Percentiles rank a stretch among this genome's conserved stretches.
These are phyloP conservation scores for Leptodontidium sp. DNA, from an alignment of 2,329 filamentous ascomycete genomes.

Conservation along the genomic window DNA sequence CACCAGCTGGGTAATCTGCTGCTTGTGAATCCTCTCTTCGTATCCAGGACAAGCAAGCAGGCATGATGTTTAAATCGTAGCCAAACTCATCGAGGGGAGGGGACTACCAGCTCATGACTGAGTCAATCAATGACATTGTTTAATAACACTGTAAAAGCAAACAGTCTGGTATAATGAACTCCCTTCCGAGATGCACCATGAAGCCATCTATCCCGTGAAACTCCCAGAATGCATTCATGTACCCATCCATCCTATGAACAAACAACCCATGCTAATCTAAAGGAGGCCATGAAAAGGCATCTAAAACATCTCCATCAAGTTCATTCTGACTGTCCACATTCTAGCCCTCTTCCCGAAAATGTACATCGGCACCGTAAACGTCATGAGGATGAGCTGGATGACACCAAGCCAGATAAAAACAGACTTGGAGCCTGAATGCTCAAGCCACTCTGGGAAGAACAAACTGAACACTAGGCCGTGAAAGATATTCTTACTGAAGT, in stretches of 20 bases:
- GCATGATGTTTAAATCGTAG: too few species aligned
- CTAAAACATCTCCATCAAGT: constrained; percentile 80
- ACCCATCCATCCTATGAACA: background rate
- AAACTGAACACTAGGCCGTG: constrained; percentile 89
- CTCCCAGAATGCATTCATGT: background rate
- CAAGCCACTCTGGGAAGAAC: constrained; percentile 88
- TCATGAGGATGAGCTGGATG: constrained; percentile 80
- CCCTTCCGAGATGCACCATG: background rate
- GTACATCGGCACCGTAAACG: constrained; percentile 88
- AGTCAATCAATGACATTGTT: background rate
- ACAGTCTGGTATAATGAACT: constrained; percentile 15
- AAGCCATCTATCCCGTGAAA: constrained; percentile 9
- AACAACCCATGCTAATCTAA: background rate
- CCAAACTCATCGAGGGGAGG: too few species aligned
- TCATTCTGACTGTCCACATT: constrained; percentile 93
- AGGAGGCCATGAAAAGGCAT: background rate
- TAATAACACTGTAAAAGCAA: background rate
- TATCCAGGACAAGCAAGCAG: too few species aligned
- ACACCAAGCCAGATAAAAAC: constrained; percentile 86
- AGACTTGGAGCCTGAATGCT: constrained; percentile 74
- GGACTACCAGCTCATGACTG: too few species aligned
- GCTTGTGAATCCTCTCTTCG: too few species aligned
- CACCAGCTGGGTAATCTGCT: too few species aligned
- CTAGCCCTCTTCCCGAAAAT: constrained; percentile 89
- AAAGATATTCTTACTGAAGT: constrained; percentile 93